These are phyloP conservation scores for Cucurbita ficifolia DNA, from an alignment of 306 rosid genomes.

Conservation along the genomic window DNA sequence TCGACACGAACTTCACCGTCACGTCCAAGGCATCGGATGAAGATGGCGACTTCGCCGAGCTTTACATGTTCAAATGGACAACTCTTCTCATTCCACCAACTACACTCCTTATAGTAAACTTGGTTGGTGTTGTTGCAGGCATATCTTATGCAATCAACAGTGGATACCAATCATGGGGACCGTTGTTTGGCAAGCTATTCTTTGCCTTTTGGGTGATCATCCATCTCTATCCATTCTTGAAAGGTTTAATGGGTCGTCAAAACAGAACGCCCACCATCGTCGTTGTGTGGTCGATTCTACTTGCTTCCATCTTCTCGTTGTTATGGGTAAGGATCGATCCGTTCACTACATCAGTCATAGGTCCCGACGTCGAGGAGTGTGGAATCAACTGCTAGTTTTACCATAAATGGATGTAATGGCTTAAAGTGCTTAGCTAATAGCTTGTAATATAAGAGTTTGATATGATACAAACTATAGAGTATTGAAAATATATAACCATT, in stretches of 20 bases:
- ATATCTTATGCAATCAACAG: constrained; percentile 85
- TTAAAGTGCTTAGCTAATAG: not conserved
- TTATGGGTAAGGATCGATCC: constrained; percentile 87
- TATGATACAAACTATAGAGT: not conserved
- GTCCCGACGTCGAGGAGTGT: constrained; percentile 70
- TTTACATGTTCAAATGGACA: constrained; percentile 95
- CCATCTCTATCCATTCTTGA: constrained; percentile 92
- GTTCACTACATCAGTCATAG: constrained; percentile 68
- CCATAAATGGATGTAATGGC: not conserved
- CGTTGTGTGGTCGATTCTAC: constrained; percentile 81
- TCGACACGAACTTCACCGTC: constrained; percentile 95
- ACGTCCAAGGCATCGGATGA: constrained; percentile 96
- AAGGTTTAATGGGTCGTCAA: constrained; percentile 98
- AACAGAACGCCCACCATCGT: constrained; percentile 90
- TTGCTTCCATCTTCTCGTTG: constrained; percentile 88
- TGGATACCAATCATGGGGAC: constrained; percentile 99
- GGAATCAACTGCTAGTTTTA: constrained; percentile 75
- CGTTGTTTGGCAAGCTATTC: constrained; percentile 89
- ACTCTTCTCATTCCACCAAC: constrained; percentile 92
- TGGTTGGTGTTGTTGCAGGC: constrained; percentile 88
- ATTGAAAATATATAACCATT: not conserved
- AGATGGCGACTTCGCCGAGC: constrained; percentile 76
- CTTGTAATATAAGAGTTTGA: no score
- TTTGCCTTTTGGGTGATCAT: constrained; percentile 97
- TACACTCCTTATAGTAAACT: constrained; percentile 78